These are phyloP conservation scores for Phytopythium mirpurense DNA, from an alignment of 352 stramenopile species.

Conservation along the genomic window DNA sequence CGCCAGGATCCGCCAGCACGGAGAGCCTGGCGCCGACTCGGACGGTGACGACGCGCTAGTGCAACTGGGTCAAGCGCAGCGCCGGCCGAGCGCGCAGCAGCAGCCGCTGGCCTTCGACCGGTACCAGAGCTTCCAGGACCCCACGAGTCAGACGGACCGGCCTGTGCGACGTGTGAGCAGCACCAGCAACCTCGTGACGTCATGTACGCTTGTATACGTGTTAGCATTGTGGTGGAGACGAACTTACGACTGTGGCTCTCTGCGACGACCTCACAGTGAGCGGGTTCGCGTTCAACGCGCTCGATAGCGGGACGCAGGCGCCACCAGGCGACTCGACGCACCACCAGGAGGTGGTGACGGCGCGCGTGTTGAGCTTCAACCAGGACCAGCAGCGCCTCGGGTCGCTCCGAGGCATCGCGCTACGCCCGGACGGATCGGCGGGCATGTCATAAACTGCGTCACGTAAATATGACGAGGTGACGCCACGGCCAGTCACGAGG, in stretches of 20 bases:
- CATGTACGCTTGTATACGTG: constrained; percentile 14
- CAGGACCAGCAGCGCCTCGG: constrained; percentile 14
- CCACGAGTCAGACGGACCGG: neutral
- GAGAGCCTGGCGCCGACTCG: neutral
- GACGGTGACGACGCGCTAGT: neutral
- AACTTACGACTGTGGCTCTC: neutral
- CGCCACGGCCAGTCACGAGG: too few relatives aligned
- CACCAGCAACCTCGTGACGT: constrained; percentile 16
- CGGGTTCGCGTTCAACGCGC: constrained; percentile 30
- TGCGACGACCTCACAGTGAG: constrained; percentile 12
- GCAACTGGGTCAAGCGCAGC: constrained; percentile 3
- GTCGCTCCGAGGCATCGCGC: constrained; percentile 11
- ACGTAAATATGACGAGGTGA: too few relatives aligned
- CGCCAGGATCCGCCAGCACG: neutral
- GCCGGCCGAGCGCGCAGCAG: neutral
- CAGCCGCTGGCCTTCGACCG: constrained; percentile 5
- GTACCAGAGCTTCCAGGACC: constrained; percentile 7
- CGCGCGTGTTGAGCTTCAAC: constrained; percentile 32
- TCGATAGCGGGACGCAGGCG: constrained; percentile 14
- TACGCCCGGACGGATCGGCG: neutral
- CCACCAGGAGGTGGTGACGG: constrained; percentile 23
- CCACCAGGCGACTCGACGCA: constrained; percentile 5
- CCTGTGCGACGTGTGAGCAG: constrained; percentile 10
- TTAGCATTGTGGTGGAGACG: neutral
- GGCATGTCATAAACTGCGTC: too few relatives aligned